Percentiles rank a stretch among this genome's conserved stretches.
These are phyloP conservation scores for Marasmius fiardii DNA, from an alignment of 1,284 basidiomycete genomes.

Conservation along the genomic window DNA sequence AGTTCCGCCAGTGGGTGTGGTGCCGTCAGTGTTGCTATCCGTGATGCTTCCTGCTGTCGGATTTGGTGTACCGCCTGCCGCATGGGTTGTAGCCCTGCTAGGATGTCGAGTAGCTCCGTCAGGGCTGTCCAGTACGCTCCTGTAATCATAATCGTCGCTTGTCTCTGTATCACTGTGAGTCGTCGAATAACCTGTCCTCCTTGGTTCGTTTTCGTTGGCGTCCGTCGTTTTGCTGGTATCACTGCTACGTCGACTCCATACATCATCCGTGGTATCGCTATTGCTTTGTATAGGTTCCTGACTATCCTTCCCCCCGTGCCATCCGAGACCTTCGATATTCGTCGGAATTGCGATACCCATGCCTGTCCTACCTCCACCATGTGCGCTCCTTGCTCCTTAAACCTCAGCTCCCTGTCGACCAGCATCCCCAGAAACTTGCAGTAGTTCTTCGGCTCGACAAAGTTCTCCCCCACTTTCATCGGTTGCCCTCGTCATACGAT, in stretches of 20 bases:
- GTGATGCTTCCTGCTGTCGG: constrained; percentile 22
- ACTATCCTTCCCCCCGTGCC: too few relatives aligned
- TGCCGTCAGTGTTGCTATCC: constrained; percentile 27
- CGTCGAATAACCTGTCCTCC: constrained; percentile 10
- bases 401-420: background rate
- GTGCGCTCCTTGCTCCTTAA: background rate
- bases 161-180: constrained; percentile 26
- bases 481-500: background rate
- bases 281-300: too few relatives aligned
- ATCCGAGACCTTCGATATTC: background rate
- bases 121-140: constrained; percentile 31
- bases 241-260: too few relatives aligned
- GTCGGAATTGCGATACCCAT: background rate
- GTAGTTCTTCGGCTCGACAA: background rate
- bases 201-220: too few relatives aligned
- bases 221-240: too few relatives aligned
- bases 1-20: constrained; percentile 27
- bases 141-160: constrained; percentile 27
- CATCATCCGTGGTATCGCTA: too few relatives aligned
- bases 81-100: constrained; percentile 30
- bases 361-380: background rate
- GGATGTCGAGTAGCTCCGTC: constrained; percentile 21
- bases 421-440: background rate
- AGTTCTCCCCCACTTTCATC: background rate
- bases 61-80: constrained; percentile 22